Conservation (phyloP, 2,329 filamentous ascomycete genomes). For the Cytospora schulzeri region DNA sequence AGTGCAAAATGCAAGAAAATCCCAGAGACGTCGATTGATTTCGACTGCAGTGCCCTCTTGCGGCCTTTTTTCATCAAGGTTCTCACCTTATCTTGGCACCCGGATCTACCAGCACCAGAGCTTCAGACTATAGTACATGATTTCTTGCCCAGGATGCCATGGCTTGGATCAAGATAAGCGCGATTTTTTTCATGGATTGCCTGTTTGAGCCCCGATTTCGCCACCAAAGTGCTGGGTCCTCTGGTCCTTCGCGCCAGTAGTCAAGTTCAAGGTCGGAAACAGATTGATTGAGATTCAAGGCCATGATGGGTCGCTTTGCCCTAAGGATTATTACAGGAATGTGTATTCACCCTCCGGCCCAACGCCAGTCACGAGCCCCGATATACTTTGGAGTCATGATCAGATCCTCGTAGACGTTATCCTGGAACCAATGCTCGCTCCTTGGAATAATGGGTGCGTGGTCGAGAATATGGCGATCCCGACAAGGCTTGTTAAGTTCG, state of each 20-base stretch:
- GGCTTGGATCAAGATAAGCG: conserved; percentile 20
- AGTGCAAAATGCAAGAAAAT: not conserved
- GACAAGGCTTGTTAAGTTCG: not conserved
- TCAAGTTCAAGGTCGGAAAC: not conserved
- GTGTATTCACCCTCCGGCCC: not conserved
- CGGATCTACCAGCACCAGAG: conserved; percentile 7
- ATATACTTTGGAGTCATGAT: not conserved
- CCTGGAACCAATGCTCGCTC: conserved; percentile 5
- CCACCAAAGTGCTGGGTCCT: conserved; percentile 21
- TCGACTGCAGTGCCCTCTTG: not conserved
- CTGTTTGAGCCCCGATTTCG: conserved; percentile 18
- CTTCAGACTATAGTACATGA: not conserved
- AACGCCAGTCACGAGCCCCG: not conserved
- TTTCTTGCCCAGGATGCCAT: not conserved
- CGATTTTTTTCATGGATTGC: conserved; percentile 24
- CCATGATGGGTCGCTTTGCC: not conserved
- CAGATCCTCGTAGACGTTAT: not conserved
- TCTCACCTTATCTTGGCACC: conserved; percentile 10
- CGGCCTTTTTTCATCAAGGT: not conserved
- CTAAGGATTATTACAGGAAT: not conserved
- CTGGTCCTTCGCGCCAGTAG: too few relatives aligned
- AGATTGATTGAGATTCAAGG: conserved; percentile 9
- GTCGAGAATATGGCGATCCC: not conserved
- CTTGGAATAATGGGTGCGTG: not conserved
- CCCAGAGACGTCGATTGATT: conserved; percentile 6